Base-by-base conservation (phyloP, 306 rosid genomes). In the Quercus robur region DNA sequence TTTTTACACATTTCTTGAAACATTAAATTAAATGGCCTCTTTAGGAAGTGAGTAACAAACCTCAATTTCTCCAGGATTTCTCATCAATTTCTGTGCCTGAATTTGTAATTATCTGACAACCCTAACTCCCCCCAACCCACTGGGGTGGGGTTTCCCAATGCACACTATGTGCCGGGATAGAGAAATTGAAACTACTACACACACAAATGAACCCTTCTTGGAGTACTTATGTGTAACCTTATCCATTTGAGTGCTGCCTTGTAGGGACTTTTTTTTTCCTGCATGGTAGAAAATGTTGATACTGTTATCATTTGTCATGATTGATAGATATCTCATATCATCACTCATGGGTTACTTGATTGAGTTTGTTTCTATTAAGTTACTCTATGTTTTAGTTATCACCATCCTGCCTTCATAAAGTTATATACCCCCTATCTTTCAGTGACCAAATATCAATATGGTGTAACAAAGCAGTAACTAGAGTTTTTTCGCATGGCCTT, bases 401-500 rank as follows among this genome's bases (percentile, higher is more conserved):
- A 56, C 54, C 67, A 13, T 56, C 21, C 70, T 11, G 55, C 41
- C 57, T 68, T 51, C 30, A 58, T 57, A 49, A 59, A 52, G 10
- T 71, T 28, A 10, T 74, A 33, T 30, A 30, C 19, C 9, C 41
- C 62, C 76, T 17, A 15, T 74, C 20, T 75, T 63, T 67, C 11
- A 46, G 77, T 80, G 38, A 70, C 54, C 77, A 26, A 72, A 56
- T 14, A 71, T 72, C 49, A 54, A 70, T 68, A 76, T 83, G 17
- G 82, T 76, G 46, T 31, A 44, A 68, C 64, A 18, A 38, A 69
- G 56, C 31, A 33, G 28, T 75, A 25, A 76, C 78, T 78, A 81
- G 57, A 23, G 69, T 70, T 26, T 49, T 85, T 52, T n/a, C 77
- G 21, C 71, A 91, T 96, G 89, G 86, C 56, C 91, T 95, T 68